These are phyloP conservation scores for Typha latifolia DNA, from an alignment of 176 grass and related monocot species.

Conservation along the genomic window DNA sequence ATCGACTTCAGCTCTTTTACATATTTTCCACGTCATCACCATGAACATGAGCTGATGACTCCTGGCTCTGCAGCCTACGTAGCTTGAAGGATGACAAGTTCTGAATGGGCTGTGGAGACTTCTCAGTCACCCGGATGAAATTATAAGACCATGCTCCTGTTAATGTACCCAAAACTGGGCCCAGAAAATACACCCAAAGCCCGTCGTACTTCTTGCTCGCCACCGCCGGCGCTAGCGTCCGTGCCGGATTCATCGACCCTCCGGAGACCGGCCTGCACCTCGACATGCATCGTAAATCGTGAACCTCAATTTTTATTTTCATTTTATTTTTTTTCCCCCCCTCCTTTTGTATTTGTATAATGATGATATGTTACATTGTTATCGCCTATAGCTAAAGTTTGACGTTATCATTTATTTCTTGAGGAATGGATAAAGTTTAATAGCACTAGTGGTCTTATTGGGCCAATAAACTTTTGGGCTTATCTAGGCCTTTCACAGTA, in stretches of 20 bases:
- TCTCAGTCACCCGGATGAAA: slow-evolving; percentile 52
- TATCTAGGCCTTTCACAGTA: no score
- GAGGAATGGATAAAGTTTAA: no score
- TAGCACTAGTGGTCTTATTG: no score
- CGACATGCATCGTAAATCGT: slow-evolving; percentile 2
- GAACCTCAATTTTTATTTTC: not conserved
- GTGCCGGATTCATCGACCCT: slow-evolving; percentile 96
- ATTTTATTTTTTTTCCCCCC: not conserved
- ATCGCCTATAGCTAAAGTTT: no score
- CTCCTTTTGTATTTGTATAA: no score
- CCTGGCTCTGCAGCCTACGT: slow-evolving; percentile 66
- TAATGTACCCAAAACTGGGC: slow-evolving; percentile 63
- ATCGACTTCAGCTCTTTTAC: no score
- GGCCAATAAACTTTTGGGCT: no score
- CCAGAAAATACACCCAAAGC: slow-evolving; percentile 93
- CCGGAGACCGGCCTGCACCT: slow-evolving; percentile 90
- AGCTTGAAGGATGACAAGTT: slow-evolving; percentile 86
- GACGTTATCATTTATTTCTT: no score
- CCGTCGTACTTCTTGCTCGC: slow-evolving; percentile 59
- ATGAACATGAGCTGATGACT: not conserved
- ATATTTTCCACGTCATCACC: not conserved
- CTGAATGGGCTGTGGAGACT: slow-evolving; percentile 14
- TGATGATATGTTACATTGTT: no score
- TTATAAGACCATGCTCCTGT: slow-evolving; percentile 64
- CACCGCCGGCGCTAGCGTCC: slow-evolving; percentile 85